A percentile compares a stretch with the other conserved stretches of the same genome.
Conservation (phyloP, 345 rosid species). For the Dimocarpus longan region DNA sequence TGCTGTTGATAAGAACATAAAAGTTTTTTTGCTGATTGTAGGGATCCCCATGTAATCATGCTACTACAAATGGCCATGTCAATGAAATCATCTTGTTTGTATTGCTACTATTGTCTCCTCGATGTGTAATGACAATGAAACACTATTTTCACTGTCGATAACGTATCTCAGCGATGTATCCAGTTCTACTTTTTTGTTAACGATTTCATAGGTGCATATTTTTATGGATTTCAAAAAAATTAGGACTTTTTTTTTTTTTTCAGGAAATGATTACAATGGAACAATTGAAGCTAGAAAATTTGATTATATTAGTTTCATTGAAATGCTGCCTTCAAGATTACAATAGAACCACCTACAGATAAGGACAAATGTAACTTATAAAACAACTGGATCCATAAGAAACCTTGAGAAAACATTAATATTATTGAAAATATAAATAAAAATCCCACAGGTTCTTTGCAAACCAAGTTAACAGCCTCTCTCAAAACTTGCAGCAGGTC, state of each 20-base stretch:
- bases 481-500: neutral
- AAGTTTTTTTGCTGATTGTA: slow-evolving; percentile 10
- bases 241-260: too few relatives aligned
- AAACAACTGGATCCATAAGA: neutral
- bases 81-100: slow-evolving; percentile 9
- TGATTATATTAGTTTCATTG: neutral
- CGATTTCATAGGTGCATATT: too few relatives aligned
- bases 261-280: neutral
- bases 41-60: slow-evolving; percentile 23
- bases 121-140: neutral
- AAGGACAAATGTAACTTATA: slow-evolving; percentile 15
- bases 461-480: slow-evolving; percentile 3
- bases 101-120: slow-evolving; percentile 20
- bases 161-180: neutral
- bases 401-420: slow-evolving; percentile 7
- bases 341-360: neutral
- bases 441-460: slow-evolving; percentile 9
- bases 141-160: neutral
- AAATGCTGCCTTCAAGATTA: neutral
- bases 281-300: neutral
- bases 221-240: too few relatives aligned
- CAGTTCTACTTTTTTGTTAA: too few relatives aligned
- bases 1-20: slow-evolving; percentile 13
- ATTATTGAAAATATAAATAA: neutral
- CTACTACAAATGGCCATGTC: slow-evolving; percentile 11